Percentiles rank a stretch among this genome's conserved stretches.
Evolutionary conservation across 768 basidiomycete genomes (phyloP).

Genomic region (Nidularia pulvinata): DNA sequence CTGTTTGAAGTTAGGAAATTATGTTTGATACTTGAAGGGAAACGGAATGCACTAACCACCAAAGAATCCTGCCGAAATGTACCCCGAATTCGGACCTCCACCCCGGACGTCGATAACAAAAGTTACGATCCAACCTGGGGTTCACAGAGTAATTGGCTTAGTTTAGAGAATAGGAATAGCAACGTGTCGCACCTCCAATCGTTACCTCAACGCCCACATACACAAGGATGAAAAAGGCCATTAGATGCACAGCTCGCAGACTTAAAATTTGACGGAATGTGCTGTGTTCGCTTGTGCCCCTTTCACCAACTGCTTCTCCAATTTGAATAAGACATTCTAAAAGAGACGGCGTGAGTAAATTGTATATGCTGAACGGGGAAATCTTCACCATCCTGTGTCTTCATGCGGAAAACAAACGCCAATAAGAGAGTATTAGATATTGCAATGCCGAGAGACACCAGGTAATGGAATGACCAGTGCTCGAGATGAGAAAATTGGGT

Average conservation of each 20-base stretch:
- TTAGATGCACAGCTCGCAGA: slow-evolving; percentile 53
- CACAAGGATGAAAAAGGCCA: slow-evolving; percentile 63
- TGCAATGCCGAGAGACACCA: slow-evolving; percentile 70
- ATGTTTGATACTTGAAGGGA: neutral
- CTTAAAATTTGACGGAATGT: slow-evolving; percentile 50
- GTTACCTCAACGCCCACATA: slow-evolving; percentile 75
- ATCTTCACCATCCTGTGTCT: slow-evolving; percentile 62
- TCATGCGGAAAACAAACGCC: slow-evolving; percentile 61
- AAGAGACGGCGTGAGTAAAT: neutral
- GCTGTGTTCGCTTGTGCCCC: slow-evolving; percentile 27
- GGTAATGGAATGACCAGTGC: slow-evolving; percentile 80
- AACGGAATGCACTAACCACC: slow-evolving; percentile 4
- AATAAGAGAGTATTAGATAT: slow-evolving; percentile 53
- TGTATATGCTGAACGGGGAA: neutral
- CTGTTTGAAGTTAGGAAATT: slow-evolving; percentile 23
- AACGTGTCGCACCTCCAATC: slow-evolving; percentile 34
- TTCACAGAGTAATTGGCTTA: neutral
- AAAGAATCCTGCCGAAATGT: slow-evolving; percentile 23
- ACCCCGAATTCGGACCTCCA: slow-evolving; percentile 32
- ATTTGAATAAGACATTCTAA: slow-evolving; percentile 48
- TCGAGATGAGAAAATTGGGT: slow-evolving; percentile 74
- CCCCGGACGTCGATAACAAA: slow-evolving; percentile 37
- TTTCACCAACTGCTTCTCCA: slow-evolving; percentile 38
- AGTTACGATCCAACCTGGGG: slow-evolving; percentile 70
- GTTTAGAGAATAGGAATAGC: neutral